These are phyloP conservation scores for Sanghuangporus weigelae DNA, from an alignment of 1,284 basidiomycete genomes.

Conservation along the genomic window DNA sequence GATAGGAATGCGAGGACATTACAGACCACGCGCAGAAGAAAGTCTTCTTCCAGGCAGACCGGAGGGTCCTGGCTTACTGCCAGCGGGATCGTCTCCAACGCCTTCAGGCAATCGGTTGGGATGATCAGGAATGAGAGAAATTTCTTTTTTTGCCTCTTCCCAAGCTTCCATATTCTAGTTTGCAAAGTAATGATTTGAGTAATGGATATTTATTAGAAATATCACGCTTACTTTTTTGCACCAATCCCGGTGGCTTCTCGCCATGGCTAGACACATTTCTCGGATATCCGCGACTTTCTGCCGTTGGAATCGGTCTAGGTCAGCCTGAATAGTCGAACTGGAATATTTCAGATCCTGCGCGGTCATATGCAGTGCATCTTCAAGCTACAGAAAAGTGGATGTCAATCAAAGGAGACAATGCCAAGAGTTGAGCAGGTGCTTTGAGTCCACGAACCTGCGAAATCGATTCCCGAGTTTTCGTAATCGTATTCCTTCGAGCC, in stretches of 20 bases:
- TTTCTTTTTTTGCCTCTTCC: slow-evolving; percentile 92
- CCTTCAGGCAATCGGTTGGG: slow-evolving; percentile 49
- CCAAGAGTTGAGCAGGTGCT: neutral
- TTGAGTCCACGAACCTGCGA: slow-evolving; percentile 61
- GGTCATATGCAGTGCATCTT: slow-evolving; percentile 85
- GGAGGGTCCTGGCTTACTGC: neutral
- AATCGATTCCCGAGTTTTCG: slow-evolving; percentile 91
- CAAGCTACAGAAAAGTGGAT: slow-evolving; percentile 51
- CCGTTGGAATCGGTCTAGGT: slow-evolving; percentile 96
- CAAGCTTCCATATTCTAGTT: slow-evolving; percentile 89
- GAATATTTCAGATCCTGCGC: slow-evolving; percentile 95
- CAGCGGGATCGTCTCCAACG: neutral
- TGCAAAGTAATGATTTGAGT: slow-evolving; percentile 8
- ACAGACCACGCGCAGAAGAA: slow-evolving; percentile 8
- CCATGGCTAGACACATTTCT: slow-evolving; percentile 89
- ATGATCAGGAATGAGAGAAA: slow-evolving; percentile 84
- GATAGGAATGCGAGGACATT: neutral
- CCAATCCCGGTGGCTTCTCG: slow-evolving; percentile 90
- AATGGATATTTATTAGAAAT: slow-evolving; percentile 8
- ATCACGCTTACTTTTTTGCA: slow-evolving; percentile 72
- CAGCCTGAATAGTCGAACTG: slow-evolving; percentile 93
- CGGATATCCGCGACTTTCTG: slow-evolving; percentile 96
- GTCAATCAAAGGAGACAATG: neutral
- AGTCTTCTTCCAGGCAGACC: slow-evolving; percentile 5
- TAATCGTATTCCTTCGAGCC: slow-evolving; percentile 87